Base-by-base conservation (phyloP, 768 basidiomycete species). In the Macrolepiota fuliginosa region DNA sequence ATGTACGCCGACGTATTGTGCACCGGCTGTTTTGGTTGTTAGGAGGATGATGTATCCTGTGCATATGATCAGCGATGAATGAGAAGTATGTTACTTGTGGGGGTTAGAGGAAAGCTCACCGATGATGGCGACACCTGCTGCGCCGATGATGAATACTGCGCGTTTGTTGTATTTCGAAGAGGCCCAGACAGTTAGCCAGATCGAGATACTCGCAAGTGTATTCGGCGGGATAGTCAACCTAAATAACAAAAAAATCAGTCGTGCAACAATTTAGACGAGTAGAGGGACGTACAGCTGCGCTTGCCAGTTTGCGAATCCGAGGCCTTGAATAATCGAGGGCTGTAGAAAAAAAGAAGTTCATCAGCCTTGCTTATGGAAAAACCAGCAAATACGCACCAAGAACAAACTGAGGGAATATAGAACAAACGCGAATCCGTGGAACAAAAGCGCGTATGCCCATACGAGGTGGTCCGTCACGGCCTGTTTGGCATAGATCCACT, bases 221-320 rank as follows among this genome's bases (percentile, higher is more conserved):
- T 87, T 82, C 3, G 87, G 86, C n/a, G 85, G 85, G 0, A 86
- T 78, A 0, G 83, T 83, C 77, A 87, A 76, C 54, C 83, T 84
- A n/a, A 27, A 11, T 22, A n/a, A 24, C 17, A 15, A 2, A 19
- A 24, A 9, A 15, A 58, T 32, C 32, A 61, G 59, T 15, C 10
- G 3, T 19, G 36, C 19, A 49, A 32, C 17, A 25, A 17, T 19
- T 15, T 9, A 19, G 27, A 29, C 29, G 19, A 17, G 15, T 22
- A 1, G 24, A 46, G 60, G 40, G 19, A 67, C 79, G 55, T 68
- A 83, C 83, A 87, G 63, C 67, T 87, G 83, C 25, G 84, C 85
- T 68, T 86, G 75, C 86, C 86, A 86, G 40, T 78, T 81, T 55
- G 79, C 67, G 64, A 81, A 87, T 24, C 87, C 86, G 3, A 88